These are phyloP conservation scores for Aspergillus clavatus DNA, from an alignment of 2,329 filamentous ascomycete genomes.

Conservation along the genomic window DNA sequence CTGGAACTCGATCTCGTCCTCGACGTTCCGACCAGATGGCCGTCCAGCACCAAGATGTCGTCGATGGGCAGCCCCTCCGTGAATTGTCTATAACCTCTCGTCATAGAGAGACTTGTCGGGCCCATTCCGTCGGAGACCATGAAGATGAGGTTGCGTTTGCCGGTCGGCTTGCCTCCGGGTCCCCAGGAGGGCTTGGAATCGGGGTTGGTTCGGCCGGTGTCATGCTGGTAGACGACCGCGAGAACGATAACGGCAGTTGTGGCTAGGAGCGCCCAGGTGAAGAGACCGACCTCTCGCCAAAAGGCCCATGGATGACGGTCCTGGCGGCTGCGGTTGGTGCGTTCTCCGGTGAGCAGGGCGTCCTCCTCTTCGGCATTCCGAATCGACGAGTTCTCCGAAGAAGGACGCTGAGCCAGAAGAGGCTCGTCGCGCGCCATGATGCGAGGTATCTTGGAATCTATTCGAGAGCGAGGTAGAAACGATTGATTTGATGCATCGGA, in stretches of 20 bases:
- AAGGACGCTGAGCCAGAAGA: slow-evolving; percentile 51
- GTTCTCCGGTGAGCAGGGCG: slow-evolving; percentile 56
- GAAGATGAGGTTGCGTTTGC: slow-evolving; percentile 92
- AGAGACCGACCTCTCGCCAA: slow-evolving; percentile 71
- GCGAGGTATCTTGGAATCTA: slow-evolving; percentile 7
- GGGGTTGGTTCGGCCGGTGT: slow-evolving; percentile 42
- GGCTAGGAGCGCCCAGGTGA: slow-evolving; percentile 76
- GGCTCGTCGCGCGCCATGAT: slow-evolving; percentile 45
- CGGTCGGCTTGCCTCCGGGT: slow-evolving; percentile 43
- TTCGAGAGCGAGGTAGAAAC: background rate
- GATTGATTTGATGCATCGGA: background rate
- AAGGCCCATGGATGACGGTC: slow-evolving; percentile 47
- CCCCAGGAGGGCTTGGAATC: slow-evolving; percentile 31
- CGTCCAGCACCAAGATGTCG: slow-evolving; percentile 74
- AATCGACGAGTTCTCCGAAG: slow-evolving; percentile 53
- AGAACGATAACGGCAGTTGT: slow-evolving; percentile 74
- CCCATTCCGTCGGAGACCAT: slow-evolving; percentile 99
- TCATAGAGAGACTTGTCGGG: slow-evolving; percentile 81
- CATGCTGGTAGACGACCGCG: slow-evolving; percentile 72
- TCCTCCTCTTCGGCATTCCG: slow-evolving; percentile 58
- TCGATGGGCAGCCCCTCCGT: slow-evolving; percentile 66
- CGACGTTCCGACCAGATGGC: slow-evolving; percentile 84
- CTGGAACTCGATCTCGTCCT: slow-evolving; percentile 79
- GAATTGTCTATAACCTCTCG: slow-evolving; percentile 78
- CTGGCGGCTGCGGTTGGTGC: slow-evolving; percentile 25